A percentile compares a stretch with the other conserved stretches of the same genome.
Evolutionary conservation across 495 filamentous ascomycete species (phyloP).

Genomic region (Clohesyomyces aquaticus): DNA sequence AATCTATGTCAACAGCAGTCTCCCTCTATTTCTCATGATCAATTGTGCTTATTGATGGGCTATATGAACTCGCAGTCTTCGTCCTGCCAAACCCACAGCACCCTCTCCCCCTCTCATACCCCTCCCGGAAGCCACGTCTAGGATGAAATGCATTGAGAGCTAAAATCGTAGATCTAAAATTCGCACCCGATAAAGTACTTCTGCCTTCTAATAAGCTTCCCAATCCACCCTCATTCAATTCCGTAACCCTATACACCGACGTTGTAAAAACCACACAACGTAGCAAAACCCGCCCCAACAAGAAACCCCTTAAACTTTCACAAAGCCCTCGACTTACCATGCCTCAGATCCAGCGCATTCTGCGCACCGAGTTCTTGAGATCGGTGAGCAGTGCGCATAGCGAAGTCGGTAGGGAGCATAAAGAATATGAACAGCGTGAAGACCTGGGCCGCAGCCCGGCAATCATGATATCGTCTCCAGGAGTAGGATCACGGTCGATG

Average conservation of each 20-base stretch:
- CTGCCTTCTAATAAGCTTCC: constrained; percentile 42
- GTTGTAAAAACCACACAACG: constrained; percentile 45
- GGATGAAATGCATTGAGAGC: constrained; percentile 42
- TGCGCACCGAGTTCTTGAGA: constrained; percentile 20
- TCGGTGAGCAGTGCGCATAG: constrained; percentile 26
- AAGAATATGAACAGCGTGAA: constrained; percentile 48
- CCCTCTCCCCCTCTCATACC: constrained; percentile 11
- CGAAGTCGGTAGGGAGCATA: constrained; percentile 42
- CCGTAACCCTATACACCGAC: constrained; percentile 47
- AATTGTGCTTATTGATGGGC: not conserved
- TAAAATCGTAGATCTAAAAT: constrained; percentile 33
- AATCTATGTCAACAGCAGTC: not conserved
- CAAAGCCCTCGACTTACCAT: constrained; percentile 24
- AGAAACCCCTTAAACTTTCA: constrained; percentile 39
- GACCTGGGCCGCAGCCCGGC: constrained; percentile 74
- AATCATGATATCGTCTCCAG: constrained; percentile 69
- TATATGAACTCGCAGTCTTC: constrained; percentile 3
- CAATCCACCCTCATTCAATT: constrained; percentile 46
- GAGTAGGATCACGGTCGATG: constrained; percentile 42
- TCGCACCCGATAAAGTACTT: constrained; percentile 42
- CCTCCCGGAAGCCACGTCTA: constrained; percentile 39
- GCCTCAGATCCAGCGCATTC: constrained; percentile 29
- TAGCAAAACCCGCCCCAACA: constrained; percentile 36
- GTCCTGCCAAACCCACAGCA: constrained; percentile 15
- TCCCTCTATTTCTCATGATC: not conserved